A percentile compares a stretch with the other conserved stretches of the same genome.
Conservation (phyloP, 768 basidiomycete species). For the Lentinula sp. region DNA sequence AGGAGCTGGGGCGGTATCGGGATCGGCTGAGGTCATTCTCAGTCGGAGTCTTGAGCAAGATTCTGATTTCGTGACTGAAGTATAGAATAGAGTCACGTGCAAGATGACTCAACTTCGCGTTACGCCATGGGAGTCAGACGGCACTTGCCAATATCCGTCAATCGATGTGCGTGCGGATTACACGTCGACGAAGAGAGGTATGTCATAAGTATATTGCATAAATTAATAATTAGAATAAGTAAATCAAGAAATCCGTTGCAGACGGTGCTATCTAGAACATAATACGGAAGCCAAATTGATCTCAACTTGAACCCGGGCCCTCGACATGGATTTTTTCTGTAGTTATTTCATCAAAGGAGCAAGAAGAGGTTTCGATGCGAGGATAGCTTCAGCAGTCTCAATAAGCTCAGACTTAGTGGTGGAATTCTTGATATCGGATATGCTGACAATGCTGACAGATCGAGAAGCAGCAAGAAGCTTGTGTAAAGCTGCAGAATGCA, state of each 20-base stretch:
- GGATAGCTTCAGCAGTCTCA: background rate
- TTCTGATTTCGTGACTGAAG: too few species aligned
- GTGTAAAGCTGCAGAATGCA: background rate
- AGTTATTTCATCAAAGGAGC: constrained; percentile 3
- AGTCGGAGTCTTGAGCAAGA: too few species aligned
- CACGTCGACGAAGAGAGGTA: too few species aligned
- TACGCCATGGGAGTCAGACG: background rate
- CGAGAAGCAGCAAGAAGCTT: constrained; percentile 12
- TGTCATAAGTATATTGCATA: too few species aligned
- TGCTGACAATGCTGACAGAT: constrained; percentile 6
- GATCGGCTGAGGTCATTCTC: too few species aligned
- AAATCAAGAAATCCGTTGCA: background rate
- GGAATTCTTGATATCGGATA: constrained; percentile 27
- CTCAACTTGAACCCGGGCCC: background rate
- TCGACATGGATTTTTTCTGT: background rate
- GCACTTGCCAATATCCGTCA: too few species aligned
- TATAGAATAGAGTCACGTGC: background rate
- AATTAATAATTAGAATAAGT: background rate
- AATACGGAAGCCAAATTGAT: background rate
- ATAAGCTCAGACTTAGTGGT: constrained; percentile 12
- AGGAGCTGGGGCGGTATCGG: background rate
- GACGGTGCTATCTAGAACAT: background rate
- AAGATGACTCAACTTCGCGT: background rate
- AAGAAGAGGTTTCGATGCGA: background rate
- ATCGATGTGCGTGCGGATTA: too few species aligned